A percentile compares a stretch with the other conserved stretches of the same genome.
Conservation (phyloP, 805 yeast species). For the Priceomyces medius region DNA sequence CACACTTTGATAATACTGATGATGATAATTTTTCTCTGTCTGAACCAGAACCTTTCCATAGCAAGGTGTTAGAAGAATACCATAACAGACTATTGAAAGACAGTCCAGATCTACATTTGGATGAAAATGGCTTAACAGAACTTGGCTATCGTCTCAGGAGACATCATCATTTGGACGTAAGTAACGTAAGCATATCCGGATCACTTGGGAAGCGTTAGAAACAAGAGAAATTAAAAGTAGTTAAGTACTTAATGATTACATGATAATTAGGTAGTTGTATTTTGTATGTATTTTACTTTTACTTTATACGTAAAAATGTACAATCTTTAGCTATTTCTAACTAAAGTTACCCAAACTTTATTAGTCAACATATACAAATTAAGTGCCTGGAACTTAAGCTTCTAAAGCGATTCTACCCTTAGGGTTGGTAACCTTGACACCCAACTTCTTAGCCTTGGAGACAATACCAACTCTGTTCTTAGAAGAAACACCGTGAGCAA, state of each 20-base stretch:
- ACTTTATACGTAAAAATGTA: slow-evolving; percentile 12
- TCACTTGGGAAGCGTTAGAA: slow-evolving; percentile 17
- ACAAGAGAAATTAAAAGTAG: no score
- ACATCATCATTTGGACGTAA: slow-evolving; percentile 42
- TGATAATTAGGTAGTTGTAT: not conserved
- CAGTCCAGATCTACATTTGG: slow-evolving; percentile 17
- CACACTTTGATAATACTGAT: not conserved
- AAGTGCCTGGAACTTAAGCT: slow-evolving; percentile 59
- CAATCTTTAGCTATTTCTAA: slow-evolving; percentile 12
- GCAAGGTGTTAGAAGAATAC: not conserved
- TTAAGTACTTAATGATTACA: not conserved
- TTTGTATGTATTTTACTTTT: slow-evolving; percentile 3
- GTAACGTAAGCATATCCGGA: slow-evolving; percentile 32
- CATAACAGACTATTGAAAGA: slow-evolving; percentile 6
- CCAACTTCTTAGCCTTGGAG: slow-evolving; percentile 96
- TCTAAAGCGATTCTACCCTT: slow-evolving; percentile 97
- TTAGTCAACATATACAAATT: slow-evolving; percentile 7
- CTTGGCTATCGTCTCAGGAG: slow-evolving; percentile 42
- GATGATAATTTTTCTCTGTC: not conserved
- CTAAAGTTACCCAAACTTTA: slow-evolving; percentile 17
- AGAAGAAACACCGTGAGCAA: slow-evolving; percentile 97
- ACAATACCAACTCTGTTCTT: slow-evolving; percentile 96
- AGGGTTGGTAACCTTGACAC: slow-evolving; percentile 99
- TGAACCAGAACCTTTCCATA: not conserved
- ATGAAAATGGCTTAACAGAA: slow-evolving; percentile 35